Evolutionary conservation across 2,329 filamentous ascomycete species (phyloP), one percentile per base, ranked within the genome.

Genomic region (Colletotrichum truncatum): DNA sequence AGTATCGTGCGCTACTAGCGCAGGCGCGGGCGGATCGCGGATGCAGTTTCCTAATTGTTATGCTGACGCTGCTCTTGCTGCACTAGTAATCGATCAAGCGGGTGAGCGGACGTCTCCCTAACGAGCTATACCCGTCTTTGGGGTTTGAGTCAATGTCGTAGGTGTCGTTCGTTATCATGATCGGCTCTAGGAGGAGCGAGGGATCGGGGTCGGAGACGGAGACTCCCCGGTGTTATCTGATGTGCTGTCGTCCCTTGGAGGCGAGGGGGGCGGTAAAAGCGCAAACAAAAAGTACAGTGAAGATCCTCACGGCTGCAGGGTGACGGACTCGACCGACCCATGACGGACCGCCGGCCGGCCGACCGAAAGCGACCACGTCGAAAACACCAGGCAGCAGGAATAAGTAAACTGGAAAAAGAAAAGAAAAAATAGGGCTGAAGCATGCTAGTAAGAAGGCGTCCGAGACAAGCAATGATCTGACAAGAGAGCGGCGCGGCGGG

Each of bases 381-480:
- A 25, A 8, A 12, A 16, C 45, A 16, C n/a, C 25, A 23, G 14
- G 16, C 45, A 23, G 45, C 45, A 14, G 45, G 30, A 34, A 28
- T 32, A 16, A 51, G 46, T 28, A 30, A 14, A 11, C 21, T 16
- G 18, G 16, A 32, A 32, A 32, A 26, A 23, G 23, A 39, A 30
- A 30, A 21, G 34, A 10, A 54, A 41, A 18, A 32, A 41, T 54
- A 54, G 36, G 36, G 51, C 51, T 54, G 51, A 54, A 41, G 51
- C 51, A 54, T 54, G 51, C 51, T 23, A 54, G 25, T 41, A 16
- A 28, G 11, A 7, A 41, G 10, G 34, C 23, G 25, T 54, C 16
- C n/a, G 36, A 41, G 25, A 54, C 26, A 41, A 16, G 34, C 18
- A 28, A 54, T 54, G 23, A 54, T 54, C 46, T 18, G 46, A 51